Evolutionary conservation across 495 filamentous ascomycete species (phyloP).

Genomic region (Ramalina intermedia): DNA sequence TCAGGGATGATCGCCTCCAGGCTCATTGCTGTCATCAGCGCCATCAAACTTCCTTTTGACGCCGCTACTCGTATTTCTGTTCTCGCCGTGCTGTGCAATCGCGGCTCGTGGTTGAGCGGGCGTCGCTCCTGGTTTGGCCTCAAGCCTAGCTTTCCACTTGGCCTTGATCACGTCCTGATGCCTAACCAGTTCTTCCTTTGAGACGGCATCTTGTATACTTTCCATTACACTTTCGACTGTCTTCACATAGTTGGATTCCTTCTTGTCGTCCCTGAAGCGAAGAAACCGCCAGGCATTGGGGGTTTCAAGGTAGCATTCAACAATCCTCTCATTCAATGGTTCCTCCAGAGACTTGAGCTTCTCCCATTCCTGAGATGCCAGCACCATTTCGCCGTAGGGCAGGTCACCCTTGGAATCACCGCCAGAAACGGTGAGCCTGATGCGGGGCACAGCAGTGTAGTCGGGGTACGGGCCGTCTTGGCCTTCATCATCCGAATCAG

Average conservation of each 20-base stretch:
- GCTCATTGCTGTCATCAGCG: neutral
- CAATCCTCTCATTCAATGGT: constrained; percentile 66
- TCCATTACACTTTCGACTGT: constrained; percentile 70
- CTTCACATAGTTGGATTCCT: constrained; percentile 72
- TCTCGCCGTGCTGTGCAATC: constrained; percentile 2
- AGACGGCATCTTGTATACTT: constrained; percentile 62
- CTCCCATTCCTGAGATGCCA: constrained; percentile 75
- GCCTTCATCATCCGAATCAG: constrained; percentile 45
- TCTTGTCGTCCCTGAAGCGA: constrained; percentile 80
- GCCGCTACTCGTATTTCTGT: constrained; percentile 22
- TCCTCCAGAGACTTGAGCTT: constrained; percentile 50
- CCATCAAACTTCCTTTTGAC: constrained; percentile 35
- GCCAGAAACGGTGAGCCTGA: constrained; percentile 43
- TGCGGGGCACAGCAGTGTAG: constrained; percentile 39
- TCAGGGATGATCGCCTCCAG: neutral
- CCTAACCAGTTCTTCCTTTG: constrained; percentile 48
- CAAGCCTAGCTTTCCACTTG: constrained; percentile 52
- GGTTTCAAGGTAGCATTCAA: constrained; percentile 73
- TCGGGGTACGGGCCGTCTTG: constrained; percentile 31
- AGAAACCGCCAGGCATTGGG: constrained; percentile 67
- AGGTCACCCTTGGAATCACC: constrained; percentile 41
- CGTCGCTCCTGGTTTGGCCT: neutral
- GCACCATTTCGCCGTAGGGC: constrained; percentile 46
- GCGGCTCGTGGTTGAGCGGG: constrained; percentile 1
- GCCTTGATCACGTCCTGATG: constrained; percentile 51